phyloP scores from a whole-genome alignment of 495 filamentous ascomycete species.

The Talaromyces proteolyticus region DNA sequence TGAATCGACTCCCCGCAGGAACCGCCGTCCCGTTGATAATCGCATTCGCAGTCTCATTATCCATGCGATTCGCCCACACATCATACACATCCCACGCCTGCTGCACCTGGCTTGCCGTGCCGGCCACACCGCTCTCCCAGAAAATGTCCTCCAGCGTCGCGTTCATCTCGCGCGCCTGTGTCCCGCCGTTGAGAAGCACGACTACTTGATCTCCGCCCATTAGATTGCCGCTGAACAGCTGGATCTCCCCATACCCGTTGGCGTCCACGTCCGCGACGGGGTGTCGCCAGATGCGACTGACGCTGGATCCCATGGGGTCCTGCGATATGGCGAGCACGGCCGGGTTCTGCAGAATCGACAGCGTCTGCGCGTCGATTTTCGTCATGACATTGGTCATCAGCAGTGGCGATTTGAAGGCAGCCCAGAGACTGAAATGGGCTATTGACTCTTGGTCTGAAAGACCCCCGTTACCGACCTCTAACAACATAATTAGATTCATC shows the following conservation, averaged over 20 bases:
- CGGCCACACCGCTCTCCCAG: slow-evolving; percentile 32
- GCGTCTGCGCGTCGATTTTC: slow-evolving; percentile 16
- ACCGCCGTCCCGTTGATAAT: slow-evolving; percentile 28
- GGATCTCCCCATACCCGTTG: slow-evolving; percentile 31
- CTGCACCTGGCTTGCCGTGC: slow-evolving; percentile 27
- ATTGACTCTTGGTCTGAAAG: slow-evolving; percentile 38
- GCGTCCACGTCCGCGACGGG: slow-evolving; percentile 17
- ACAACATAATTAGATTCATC: too few relatives aligned
- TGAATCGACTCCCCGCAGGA: slow-evolving; percentile 19
- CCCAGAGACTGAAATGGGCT: slow-evolving; percentile 24
- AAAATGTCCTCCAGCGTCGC: slow-evolving; percentile 51
- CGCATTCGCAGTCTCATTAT: slow-evolving; percentile 28
- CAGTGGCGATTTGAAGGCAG: slow-evolving; percentile 22
- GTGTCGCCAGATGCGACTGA: slow-evolving; percentile 33
- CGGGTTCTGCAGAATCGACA: slow-evolving; percentile 33
- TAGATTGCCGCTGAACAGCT: slow-evolving; percentile 43
- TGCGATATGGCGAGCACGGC: slow-evolving; percentile 42
- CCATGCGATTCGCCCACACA: slow-evolving; percentile 52
- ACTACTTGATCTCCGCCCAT: slow-evolving; percentile 39
- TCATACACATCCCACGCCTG: slow-evolving; percentile 48
- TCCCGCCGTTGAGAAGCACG: slow-evolving; percentile 42
- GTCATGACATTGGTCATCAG: slow-evolving; percentile 25
- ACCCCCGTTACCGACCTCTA: slow-evolving; percentile 56
- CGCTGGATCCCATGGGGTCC: slow-evolving; percentile 30
- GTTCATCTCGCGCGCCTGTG: slow-evolving; percentile 34